Evolutionary conservation across 106 monocot genomes (phyloP).

Genomic region (Triglochin maritima): DNA sequence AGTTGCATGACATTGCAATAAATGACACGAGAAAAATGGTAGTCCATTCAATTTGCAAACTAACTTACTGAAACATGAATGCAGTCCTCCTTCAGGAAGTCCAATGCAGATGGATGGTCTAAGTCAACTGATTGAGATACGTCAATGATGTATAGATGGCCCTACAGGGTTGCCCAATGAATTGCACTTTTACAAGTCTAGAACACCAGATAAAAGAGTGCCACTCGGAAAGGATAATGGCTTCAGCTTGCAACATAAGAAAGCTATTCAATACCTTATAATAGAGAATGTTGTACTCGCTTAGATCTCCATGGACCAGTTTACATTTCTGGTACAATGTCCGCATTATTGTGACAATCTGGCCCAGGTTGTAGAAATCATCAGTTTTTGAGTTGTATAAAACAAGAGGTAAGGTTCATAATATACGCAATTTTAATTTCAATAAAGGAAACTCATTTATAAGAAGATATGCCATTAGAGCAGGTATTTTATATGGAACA

Average conservation of each 20-base stretch:
- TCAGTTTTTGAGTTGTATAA: background rate
- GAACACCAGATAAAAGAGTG: too few species aligned
- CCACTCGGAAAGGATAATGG: too few species aligned
- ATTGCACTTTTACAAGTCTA: too few species aligned
- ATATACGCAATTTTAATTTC: too few species aligned
- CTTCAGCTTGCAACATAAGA: too few species aligned
- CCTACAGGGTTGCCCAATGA: slow-evolving; percentile 34
- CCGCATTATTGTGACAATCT: slow-evolving; percentile 90
- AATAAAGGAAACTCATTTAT: too few species aligned
- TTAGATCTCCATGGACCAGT: slow-evolving; percentile 95
- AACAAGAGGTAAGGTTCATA: too few species aligned
- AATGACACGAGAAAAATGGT: background rate
- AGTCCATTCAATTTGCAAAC: background rate
- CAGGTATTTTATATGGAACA: too few species aligned
- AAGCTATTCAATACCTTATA: slow-evolving; percentile 51
- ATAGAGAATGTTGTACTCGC: slow-evolving; percentile 98
- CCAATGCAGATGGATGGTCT: slow-evolving; percentile 85
- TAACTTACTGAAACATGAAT: slow-evolving; percentile 75
- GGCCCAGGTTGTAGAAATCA: background rate
- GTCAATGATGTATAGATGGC: slow-evolving; percentile 92
- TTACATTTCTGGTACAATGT: slow-evolving; percentile 90
- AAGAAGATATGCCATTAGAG: too few species aligned
- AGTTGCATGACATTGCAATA: background rate
- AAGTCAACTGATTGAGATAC: slow-evolving; percentile 96
- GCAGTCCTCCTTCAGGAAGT: slow-evolving; percentile 87